Evolutionary conservation across 129 eudicot genomes (phyloP).

Genomic region (Helianthus annuus): HanXRQr2.0-SUNRISE NC_035448.2:27453565-27454064

Average conservation of each 20-base stretch:
- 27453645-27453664: not conserved
- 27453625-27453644: not conserved
- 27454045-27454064: not conserved
- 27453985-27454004: not conserved
- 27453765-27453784: constrained; percentile 4
- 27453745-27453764: constrained; percentile 13
- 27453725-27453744: constrained; percentile 15
- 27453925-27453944: constrained; percentile 68
- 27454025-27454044: not conserved
- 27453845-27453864: constrained; percentile 98
- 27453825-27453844: constrained; percentile 99
- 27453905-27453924: constrained; percentile 77
- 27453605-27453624: not conserved
- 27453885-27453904: constrained; percentile 31
- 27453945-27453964: not conserved
- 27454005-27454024: not conserved
- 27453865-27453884: constrained; percentile 98
- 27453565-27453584: not conserved
- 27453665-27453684: constrained; percentile 4
- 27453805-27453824: constrained; percentile 97
- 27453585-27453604: not conserved
- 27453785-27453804: constrained; percentile 86
- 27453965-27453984: not conserved
- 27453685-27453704: constrained; percentile 5
- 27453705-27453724: constrained; percentile 1